Percentiles rank a stretch among this genome's conserved stretches.
Conservation (phyloP, 768 basidiomycete species). For the Amanita jacksonii region DNA sequence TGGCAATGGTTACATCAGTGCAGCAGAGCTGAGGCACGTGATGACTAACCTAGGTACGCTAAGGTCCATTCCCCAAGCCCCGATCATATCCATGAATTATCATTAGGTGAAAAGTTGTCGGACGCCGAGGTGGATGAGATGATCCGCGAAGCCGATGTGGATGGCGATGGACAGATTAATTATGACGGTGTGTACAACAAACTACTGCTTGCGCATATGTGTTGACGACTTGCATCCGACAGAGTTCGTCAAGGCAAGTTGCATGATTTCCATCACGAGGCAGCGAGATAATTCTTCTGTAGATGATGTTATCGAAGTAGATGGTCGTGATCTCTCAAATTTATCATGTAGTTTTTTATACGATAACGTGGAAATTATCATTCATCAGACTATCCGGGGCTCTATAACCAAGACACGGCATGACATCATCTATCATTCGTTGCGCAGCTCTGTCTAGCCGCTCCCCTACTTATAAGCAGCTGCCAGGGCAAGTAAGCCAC, state of each 20-base stretch:
- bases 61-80: not conserved
- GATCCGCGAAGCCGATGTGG: constrained; percentile 21
- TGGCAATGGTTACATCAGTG: constrained; percentile 18
- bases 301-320: constrained; percentile 28
- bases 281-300: not conserved
- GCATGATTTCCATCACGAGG: not conserved
- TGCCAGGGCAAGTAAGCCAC: too few relatives aligned
- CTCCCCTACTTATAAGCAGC: not conserved
- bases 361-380: not conserved
- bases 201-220: not conserved
- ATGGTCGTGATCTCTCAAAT: not conserved
- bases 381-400: not conserved
- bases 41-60: constrained; percentile 20
- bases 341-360: not conserved
- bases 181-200: constrained; percentile 45
- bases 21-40: constrained; percentile 19
- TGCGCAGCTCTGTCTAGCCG: not conserved
- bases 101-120: constrained; percentile 21
- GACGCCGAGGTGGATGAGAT: constrained; percentile 26
- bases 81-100: constrained; percentile 1
- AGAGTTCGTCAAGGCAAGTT: constrained; percentile 22
- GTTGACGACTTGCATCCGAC: constrained; percentile 5
- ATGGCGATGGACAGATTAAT: constrained; percentile 75
- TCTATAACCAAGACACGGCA: too few relatives aligned
- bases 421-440: too few relatives aligned